Base-by-base conservation (phyloP, 2,329 filamentous ascomycete genomes). In the Orbilia javanica region DNA sequence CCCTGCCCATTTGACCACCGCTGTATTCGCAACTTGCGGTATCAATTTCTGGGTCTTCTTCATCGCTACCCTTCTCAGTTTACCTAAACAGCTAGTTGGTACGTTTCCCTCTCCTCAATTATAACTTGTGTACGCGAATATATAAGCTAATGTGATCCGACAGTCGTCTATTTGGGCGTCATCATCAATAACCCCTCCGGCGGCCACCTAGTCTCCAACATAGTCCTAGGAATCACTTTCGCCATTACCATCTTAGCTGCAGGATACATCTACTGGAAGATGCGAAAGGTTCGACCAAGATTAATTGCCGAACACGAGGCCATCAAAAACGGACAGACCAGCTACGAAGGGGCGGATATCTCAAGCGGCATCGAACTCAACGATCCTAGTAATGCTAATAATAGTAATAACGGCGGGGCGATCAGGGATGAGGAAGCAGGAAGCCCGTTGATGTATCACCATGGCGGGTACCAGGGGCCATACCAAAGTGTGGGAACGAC, bases 1-100 rank as follows among this genome's bases (percentile, higher is more conserved):
- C 39, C 84, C 85, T 10, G 84, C 84, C 13, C 85, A 86, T 79
- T 84, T 86, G 79, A 84, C 84, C 2, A 85, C 85, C 2, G 85
- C 85, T 13, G 84, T 86, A 34, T 85, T 86, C 77, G 84, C 85
- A 13, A 85, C 84, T 22, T 85, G 84, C 81, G 84, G 84, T 69
- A 84, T 86, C 53, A 84, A 83, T 64, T 85, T 86, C 81, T 85
- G 84, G 84, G 80, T 83, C 75, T 85, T 85, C 68, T 81, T 83
- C 71, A 75, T 85, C 70, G 84, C 85, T 3, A 85, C 84, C 6
- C 83, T 85, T 80, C 74, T 85, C 63, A 84, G 84, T 15, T 82
- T 86, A 0, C 84, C 85, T 1, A 85, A 85, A 79, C 84, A 85
- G 79, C 83, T 85, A 68, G 83, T 86, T 48, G 39, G 68, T 72